Percentiles rank a stretch among this genome's conserved stretches.
These are phyloP conservation scores for Ostreobium quekettii DNA, from an alignment of 139 green algal genomes.

Conservation along the genomic window DNA sequence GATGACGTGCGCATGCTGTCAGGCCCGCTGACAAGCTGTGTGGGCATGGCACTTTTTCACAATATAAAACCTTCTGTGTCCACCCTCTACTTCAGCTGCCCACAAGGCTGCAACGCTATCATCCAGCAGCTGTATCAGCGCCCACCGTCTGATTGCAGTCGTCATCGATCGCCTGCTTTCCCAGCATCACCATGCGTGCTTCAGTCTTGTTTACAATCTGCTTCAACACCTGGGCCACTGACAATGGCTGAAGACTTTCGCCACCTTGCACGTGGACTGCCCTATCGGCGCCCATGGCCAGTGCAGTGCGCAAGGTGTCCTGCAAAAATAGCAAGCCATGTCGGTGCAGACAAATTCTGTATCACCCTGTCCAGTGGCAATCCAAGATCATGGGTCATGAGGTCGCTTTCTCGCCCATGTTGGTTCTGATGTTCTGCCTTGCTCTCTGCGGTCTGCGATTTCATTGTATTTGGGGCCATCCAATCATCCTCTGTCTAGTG, in stretches of 20 bases:
- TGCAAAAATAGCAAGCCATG: conserved; percentile 31
- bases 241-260: conserved; percentile 57
- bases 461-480: too few species aligned
- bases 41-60: too few species aligned
- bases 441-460: too few species aligned
- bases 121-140: too few species aligned
- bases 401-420: too few species aligned
- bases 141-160: conserved; percentile 79
- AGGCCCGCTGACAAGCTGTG: too few species aligned
- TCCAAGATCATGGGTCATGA: neutral
- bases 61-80: too few species aligned
- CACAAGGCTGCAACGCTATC: too few species aligned
- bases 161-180: conserved; percentile 93
- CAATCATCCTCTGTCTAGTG: too few species aligned
- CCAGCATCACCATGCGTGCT: conserved; percentile 61
- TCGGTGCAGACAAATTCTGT: neutral
- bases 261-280: conserved; percentile 58
- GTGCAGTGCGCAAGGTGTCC: conserved; percentile 75
- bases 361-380: neutral
- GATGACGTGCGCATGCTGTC: too few species aligned
- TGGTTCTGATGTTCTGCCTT: too few species aligned
- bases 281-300: conserved; percentile 85
- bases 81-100: too few species aligned
- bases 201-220: conserved; percentile 49
- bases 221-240: conserved; percentile 69